Evolutionary conservation across 176 grass and related monocot species (phyloP), one percentile per base, ranked within the genome.

Genomic region (Coix lacrymajobi): DNA sequence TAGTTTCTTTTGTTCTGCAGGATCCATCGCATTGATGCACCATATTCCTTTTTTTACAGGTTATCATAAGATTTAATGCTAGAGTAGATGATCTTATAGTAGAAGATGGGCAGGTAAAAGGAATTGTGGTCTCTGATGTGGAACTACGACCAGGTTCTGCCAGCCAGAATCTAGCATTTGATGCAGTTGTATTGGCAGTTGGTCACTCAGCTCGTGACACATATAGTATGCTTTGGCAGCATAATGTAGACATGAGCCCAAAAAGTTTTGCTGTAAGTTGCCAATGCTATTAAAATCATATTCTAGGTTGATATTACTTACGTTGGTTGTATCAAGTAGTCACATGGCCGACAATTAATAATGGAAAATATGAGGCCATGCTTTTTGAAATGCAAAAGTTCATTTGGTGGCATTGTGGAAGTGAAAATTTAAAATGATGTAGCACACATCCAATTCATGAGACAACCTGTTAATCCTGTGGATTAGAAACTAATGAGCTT

Each of bases 171-270:
- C 80, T 98, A 86, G 69, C 85, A 83, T 95, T 83, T 56, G 96
- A 98, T 87, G 92, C 88, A 33, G 96, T 98, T 82, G 85, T 98
- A 79, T 76, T 98, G 79, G 96, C 96, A 84, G 83, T 95, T 78
- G 96, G 96, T 34, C 96, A 98, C 82, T 98, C 96, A 44, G 96
- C 96, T 77, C 88, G 92, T 43, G 95, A 97, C 82, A 85, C 91
- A 66, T 98, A 98, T 45, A 78, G 71, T 70, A 95, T 98, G 96
- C 87, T 98, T 88, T 62, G 76, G 17, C 79, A 85, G 66, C 89
- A 98, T 90, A 90, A 90, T 86, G 70, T 89, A 57, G 89, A 86
- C 57, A 80, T 98, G 64, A 86, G 51, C 52, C 96, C 91, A 41
- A 98, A 98, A 79, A 88, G 84, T 93, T 98, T 98, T 85, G 85